Conservation (phyloP, 73 alveolate species). For the Uronychia setigera region DNA sequence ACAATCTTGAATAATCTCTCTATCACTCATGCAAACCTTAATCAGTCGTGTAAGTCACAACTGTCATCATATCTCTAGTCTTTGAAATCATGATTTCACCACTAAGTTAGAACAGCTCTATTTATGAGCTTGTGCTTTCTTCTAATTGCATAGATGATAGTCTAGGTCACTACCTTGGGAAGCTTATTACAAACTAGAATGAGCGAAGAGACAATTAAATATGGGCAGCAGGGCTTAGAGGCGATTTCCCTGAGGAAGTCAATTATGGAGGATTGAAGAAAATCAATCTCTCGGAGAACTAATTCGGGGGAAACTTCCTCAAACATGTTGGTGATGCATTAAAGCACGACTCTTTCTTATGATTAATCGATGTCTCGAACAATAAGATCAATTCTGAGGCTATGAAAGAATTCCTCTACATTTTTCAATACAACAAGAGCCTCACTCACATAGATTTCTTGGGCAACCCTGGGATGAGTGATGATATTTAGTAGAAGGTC, state of each 20-base stretch:
- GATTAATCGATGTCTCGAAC: neutral
- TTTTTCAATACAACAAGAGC: neutral
- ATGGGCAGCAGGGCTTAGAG: neutral
- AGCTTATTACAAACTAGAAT: neutral
- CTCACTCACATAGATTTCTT: neutral
- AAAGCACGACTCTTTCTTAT: neutral
- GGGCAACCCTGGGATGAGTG: conserved; percentile 1
- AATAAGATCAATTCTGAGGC: neutral
- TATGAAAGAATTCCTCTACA: neutral
- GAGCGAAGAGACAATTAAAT: neutral
- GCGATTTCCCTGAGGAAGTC: neutral
- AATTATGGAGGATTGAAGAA: neutral
- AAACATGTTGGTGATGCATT: neutral
- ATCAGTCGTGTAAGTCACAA: neutral
- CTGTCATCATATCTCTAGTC: neutral
- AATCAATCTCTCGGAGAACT: neutral
- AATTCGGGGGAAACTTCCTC: neutral
- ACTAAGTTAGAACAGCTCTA: neutral
- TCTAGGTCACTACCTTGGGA: neutral
- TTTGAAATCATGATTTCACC: neutral
- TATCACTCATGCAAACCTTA: neutral
- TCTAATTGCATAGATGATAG: neutral
- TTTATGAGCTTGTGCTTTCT: neutral
- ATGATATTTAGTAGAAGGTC: neutral
- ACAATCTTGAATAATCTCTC: neutral